phyloP scores from a whole-genome alignment of 148 eudicot genomes.

The Simmondsia chinensis region DNA sequence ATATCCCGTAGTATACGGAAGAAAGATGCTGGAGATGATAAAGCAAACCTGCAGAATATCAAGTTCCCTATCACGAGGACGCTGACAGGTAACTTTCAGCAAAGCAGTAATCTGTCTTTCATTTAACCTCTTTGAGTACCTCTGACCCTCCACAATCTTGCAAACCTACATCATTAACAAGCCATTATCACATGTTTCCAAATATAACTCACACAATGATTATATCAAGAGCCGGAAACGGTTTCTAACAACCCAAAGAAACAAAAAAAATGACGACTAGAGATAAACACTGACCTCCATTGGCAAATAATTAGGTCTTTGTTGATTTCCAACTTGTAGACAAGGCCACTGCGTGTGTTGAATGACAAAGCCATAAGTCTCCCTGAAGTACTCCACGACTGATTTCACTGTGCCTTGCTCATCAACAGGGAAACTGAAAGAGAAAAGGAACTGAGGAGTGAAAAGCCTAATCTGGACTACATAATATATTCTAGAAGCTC shows the following conservation, averaged over 20 bases:
- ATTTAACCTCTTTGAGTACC: constrained; percentile 74
- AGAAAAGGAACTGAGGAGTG: background rate
- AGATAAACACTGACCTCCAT: constrained; percentile 58
- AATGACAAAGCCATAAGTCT: constrained; percentile 66
- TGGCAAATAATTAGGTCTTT: constrained; percentile 74
- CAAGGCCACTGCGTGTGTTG: constrained; percentile 83
- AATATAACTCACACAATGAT: too few species aligned
- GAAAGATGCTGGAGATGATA: background rate
- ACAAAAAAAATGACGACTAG: background rate
- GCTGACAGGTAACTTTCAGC: constrained; percentile 78
- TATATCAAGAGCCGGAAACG: too few species aligned
- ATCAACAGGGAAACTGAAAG: constrained; percentile 65
- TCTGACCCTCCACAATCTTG: constrained; percentile 83
- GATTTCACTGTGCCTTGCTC: constrained; percentile 72
- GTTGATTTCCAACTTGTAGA: constrained; percentile 76
- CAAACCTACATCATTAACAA: constrained; percentile 39
- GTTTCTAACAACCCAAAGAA: background rate
- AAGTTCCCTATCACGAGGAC: constrained; percentile 63
- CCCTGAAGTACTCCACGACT: constrained; percentile 69
- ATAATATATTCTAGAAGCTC: too few species aligned
- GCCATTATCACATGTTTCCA: too few species aligned
- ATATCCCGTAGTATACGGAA: too few species aligned
- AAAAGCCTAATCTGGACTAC: background rate
- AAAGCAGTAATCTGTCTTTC: constrained; percentile 79
- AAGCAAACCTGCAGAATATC: constrained; percentile 64